phyloP scores from a whole-genome alignment of 345 rosid genomes.

The Aurinia saxatilis region DNA sequence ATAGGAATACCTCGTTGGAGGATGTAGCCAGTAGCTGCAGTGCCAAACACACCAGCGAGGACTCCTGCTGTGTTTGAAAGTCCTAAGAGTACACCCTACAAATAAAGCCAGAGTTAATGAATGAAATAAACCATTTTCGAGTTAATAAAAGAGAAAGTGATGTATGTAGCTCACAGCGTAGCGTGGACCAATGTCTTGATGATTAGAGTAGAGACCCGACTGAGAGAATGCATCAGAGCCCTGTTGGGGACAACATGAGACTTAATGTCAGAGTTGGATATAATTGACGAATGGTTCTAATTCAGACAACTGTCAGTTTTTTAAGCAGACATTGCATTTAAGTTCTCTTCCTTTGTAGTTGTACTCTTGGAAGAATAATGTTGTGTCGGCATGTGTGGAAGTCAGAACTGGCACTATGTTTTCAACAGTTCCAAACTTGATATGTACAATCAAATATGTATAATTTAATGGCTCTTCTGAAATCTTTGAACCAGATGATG shows the following conservation, averaged over 20 bases:
- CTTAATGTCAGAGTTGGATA: slow-evolving; percentile 15
- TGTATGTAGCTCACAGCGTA: slow-evolving; percentile 59
- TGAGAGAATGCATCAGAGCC: slow-evolving; percentile 97
- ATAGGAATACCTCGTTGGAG: slow-evolving; percentile 61
- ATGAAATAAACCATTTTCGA: slow-evolving; percentile 10
- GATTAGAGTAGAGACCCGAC: slow-evolving; percentile 95
- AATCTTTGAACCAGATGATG: neutral
- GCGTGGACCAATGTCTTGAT: slow-evolving; percentile 96
- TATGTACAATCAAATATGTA: neutral
- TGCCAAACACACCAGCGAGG: slow-evolving; percentile 93
- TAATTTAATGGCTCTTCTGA: neutral
- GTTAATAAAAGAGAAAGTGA: neutral
- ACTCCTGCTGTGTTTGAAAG: slow-evolving; percentile 94
- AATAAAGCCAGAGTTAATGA: slow-evolving; percentile 11
- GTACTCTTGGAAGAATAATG: slow-evolving; percentile 1
- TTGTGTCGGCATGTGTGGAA: slow-evolving; percentile 10
- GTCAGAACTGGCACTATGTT: neutral
- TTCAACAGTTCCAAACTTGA: neutral
- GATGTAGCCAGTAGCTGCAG: slow-evolving; percentile 93
- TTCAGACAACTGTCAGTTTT: slow-evolving; percentile 13
- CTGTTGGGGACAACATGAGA: slow-evolving; percentile 35
- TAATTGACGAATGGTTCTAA: neutral
- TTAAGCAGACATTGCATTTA: slow-evolving; percentile 15
- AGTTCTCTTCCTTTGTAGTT: neutral
- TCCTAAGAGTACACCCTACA: slow-evolving; percentile 87